Evolutionary conservation across 2,329 filamentous ascomycete genomes (phyloP), one percentile per base, ranked within the genome.

Genomic region (Anthostomella pinea): DNA sequence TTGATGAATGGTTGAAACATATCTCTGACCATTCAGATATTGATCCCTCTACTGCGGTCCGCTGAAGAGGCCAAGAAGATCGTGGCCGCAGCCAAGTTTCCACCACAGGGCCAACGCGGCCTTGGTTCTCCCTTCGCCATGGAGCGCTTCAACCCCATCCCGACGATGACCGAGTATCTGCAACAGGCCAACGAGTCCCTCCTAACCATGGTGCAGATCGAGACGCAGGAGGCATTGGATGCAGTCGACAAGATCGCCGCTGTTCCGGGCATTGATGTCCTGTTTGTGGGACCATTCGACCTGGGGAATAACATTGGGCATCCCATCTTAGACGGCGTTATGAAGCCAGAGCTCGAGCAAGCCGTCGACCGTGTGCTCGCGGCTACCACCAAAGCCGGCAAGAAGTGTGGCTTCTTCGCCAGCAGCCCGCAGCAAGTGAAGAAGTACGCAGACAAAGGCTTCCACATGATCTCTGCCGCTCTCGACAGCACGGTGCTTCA

Each of bases 221-320:
- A 85, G 62, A 83, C 81, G 1, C 65, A 67, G 42, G 79, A 82
- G 54, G 79, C 79, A 1, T 63, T 84, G 10, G 72, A 77, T 1
- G 61, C 63, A 9, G 71, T 83, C 1, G 78, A 83, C 21, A 75
- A 73, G 30, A 84, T 85, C 56, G 78, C 77, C 26, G 67, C 72
- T 14, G 65, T 81, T 15, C 62, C 76, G 3, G 77, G 77, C 3
- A 66, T 84, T 15, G 81, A 85, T 43, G 71, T 80, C 4, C 60
- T 84, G 16, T 83, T 83, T 53, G 69, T 84, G 30, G 81, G 81
- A 0, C 80, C 81, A 2, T 83, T 82, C 53, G 80, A 84, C 51
- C 66, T 84, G 34, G 81, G 73, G 32, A 79, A 80, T 56, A 81
- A 75, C 48, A 78, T 81, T 29, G 78, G 77, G 1, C 62, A 75